These are phyloP conservation scores for Candida patagonica DNA, from an alignment of 805 yeast genomes.

Conservation along the genomic window DNA sequence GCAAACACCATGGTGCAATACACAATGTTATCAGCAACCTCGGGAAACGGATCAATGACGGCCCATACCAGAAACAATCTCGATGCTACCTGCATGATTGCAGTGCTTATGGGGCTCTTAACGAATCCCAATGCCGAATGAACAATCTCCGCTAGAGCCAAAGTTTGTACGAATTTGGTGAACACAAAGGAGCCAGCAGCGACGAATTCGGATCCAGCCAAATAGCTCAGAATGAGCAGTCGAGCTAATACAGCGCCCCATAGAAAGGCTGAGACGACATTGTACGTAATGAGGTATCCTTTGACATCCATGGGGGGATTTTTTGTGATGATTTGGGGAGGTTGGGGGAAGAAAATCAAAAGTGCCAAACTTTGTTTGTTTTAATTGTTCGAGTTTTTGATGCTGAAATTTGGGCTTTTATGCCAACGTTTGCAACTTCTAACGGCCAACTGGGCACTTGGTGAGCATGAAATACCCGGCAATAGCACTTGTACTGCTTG, in stretches of 20 bases:
- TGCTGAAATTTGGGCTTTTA: too few species aligned
- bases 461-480: neutral
- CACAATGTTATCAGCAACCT: slow-evolving; percentile 47
- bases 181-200: slow-evolving; percentile 50
- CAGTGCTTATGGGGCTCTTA: slow-evolving; percentile 74
- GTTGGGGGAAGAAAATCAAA: too few species aligned
- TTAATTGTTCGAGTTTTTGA: neutral
- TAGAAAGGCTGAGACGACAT: slow-evolving; percentile 42
- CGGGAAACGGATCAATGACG: slow-evolving; percentile 64
- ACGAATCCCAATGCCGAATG: slow-evolving; percentile 77
- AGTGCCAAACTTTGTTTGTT: neutral
- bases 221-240: slow-evolving; percentile 32
- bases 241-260: slow-evolving; percentile 46
- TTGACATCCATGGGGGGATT: slow-evolving; percentile 1
- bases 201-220: slow-evolving; percentile 56
- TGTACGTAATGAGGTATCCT: slow-evolving; percentile 37
- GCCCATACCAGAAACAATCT: slow-evolving; percentile 79
- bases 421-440: too few species aligned
- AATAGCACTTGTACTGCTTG: neutral
- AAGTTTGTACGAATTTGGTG: slow-evolving; percentile 61
- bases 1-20: slow-evolving; percentile 59
- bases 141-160: slow-evolving; percentile 71
- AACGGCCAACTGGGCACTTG: neutral
- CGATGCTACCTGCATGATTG: slow-evolving; percentile 80
- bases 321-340: too few species aligned